A percentile compares a stretch with the other conserved stretches of the same genome.
Conservation (phyloP, 2,329 filamentous ascomycete genomes). For the Arthroderma sp. region DNA sequence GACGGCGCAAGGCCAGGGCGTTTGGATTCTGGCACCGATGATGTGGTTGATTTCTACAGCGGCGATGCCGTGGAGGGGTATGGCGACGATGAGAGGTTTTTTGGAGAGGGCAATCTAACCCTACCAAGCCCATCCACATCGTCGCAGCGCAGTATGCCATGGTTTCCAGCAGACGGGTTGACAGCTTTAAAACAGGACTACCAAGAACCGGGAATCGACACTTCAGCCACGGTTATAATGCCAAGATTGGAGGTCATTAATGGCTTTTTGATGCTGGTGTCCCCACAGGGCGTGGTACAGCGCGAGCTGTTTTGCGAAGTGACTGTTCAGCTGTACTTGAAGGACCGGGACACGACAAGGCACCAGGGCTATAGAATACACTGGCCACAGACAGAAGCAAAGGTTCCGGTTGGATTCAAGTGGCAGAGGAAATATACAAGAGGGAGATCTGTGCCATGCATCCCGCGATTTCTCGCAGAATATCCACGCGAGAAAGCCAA, state of each 20-base stretch:
- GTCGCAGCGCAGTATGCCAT: constrained; percentile 12
- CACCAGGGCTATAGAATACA: not conserved
- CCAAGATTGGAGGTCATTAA: constrained; percentile 1
- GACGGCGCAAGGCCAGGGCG: too few relatives aligned
- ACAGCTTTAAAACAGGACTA: not conserved
- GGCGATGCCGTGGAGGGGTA: too few relatives aligned
- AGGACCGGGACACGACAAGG: not conserved
- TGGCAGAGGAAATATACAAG: constrained; percentile 4
- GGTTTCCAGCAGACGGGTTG: constrained; percentile 10
- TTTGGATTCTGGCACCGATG: too few relatives aligned
- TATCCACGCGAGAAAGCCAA: too few relatives aligned
- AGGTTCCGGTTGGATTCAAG: not conserved
- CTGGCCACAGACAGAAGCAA: not conserved
- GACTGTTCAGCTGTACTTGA: constrained; percentile 1
- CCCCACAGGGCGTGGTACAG: not conserved
- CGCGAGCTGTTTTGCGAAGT: constrained; percentile 3
- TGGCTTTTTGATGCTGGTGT: constrained; percentile 2
- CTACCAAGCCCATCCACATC: constrained; percentile 13
- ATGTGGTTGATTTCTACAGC: too few relatives aligned
- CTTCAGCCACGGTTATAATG: too few relatives aligned
- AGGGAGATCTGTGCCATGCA: too few relatives aligned
- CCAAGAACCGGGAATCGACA: too few relatives aligned
- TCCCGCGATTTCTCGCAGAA: too few relatives aligned
- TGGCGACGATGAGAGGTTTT: not conserved
- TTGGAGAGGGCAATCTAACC: constrained; percentile 3